Percentiles rank a stretch among this genome's conserved stretches.
Evolutionary conservation across 805 yeast species (phyloP).

Genomic region (Saccharomycopsis javanensis): DNA sequence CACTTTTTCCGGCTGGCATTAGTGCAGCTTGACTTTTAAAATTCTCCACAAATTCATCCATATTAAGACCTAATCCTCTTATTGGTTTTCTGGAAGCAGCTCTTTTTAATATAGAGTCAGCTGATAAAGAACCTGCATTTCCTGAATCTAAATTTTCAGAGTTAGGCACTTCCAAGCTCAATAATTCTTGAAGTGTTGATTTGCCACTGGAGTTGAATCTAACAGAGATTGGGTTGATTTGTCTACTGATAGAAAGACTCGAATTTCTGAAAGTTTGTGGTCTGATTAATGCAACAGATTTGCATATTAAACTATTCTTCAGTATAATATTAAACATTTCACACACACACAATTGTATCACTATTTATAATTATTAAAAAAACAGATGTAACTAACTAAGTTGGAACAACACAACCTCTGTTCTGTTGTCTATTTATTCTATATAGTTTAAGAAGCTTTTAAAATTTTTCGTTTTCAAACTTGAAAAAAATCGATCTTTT

Average conservation of each 20-base stretch:
- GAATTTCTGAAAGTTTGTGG: background rate
- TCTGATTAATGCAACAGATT: background rate
- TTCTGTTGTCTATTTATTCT: too few species aligned
- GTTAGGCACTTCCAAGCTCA: background rate
- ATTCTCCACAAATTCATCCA: constrained; percentile 1
- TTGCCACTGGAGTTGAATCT: background rate
- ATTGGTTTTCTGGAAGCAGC: background rate
- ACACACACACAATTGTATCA: background rate
- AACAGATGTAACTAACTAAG: too few species aligned
- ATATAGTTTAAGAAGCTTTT: background rate
- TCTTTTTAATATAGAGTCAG: background rate
- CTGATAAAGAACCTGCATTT: background rate
- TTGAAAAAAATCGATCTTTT: background rate
- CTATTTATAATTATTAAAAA: too few species aligned
- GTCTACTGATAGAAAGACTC: background rate
- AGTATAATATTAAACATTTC: background rate
- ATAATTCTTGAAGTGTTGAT: background rate
- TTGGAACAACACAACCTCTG: too few species aligned
- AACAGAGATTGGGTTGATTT: background rate
- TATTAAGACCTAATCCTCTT: constrained; percentile 1
- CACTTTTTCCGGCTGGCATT: constrained; percentile 1
- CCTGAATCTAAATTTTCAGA: background rate
- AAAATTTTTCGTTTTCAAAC: background rate
- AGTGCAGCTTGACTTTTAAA: constrained; percentile 4
- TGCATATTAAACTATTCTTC: background rate